Base-by-base conservation (phyloP, 306 rosid species). In the Quillaja saponaria region DNA sequence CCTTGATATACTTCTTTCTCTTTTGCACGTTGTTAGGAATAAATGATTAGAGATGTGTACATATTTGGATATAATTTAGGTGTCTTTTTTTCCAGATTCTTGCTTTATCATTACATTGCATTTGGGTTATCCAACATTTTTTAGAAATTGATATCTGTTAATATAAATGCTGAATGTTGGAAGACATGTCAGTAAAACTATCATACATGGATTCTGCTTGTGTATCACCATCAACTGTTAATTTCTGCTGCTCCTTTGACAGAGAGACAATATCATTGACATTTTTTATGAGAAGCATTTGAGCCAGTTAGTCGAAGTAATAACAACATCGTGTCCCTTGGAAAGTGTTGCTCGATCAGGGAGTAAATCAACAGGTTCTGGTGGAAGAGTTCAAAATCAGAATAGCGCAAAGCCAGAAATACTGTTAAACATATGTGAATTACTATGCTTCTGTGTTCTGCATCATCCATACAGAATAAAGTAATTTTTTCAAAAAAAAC, bases 391-490 rank as follows among this genome's bases (percentile, higher is more conserved):
- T 64, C 82, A 61, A 71, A 54, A 57, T 66, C 84, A 58, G 64
- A 74, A 62, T 44, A 69, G 66, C 33, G 81, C 79, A 48, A 91
- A 88, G 82, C 96, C 98, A 21, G 98, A 91, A 87, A 86, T 88
- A 72, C 74, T 91, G 69, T 84, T 86, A 8, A 86, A 86, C 80
- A 84, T 91, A 67, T 88, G 95, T 69, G 98, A 91, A 80, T 71
- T 91, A 81, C 84, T 91, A 19, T 91, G 95, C 88, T 91, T 91
- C 78, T 91, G 96, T 60, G 96, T 91, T 61, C 85, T 88, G 13
- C 98, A 91, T 80, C 98, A 91, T 72, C 92, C 98, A 18, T 88
- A 80, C 74, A 86, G 91, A 75, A 91, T 91, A 84, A 91, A 86
- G 98, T 91, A 91, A 76, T 66, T 69, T 62, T 75, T 40, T 72